A percentile compares a stretch with the other conserved stretches of the same genome.
Conservation (phyloP, 2,329 filamentous ascomycete species). For the Penicillium sp. region DNA sequence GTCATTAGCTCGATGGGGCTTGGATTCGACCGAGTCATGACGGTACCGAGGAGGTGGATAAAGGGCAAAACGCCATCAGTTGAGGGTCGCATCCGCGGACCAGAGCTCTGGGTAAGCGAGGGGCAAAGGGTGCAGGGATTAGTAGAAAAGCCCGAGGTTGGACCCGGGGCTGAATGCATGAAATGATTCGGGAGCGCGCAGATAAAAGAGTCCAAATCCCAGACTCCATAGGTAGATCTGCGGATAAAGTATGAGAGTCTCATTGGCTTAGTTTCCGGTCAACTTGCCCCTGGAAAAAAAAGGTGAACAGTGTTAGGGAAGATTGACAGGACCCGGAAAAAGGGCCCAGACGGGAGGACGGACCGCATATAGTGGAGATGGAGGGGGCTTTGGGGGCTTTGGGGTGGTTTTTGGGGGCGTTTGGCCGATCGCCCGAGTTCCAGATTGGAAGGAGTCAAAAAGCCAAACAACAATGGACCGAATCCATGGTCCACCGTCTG, state of each 20-base stretch:
- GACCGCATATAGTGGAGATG: not conserved
- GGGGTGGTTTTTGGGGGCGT: not conserved
- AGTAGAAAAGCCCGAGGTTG: not conserved
- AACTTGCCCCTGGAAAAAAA: no score
- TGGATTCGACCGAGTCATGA: not conserved
- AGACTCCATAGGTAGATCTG: not conserved
- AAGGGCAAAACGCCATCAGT: not conserved
- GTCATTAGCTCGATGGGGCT: not conserved
- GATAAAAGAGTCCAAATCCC: not conserved
- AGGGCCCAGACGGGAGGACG: not conserved
- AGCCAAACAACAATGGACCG: not conserved
- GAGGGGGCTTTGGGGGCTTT: no score
- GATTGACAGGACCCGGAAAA: not conserved
- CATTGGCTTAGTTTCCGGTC: no score
- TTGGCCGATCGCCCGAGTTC: not conserved
- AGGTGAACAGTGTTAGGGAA: no score
- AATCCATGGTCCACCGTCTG: no score
- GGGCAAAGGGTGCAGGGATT: not conserved
- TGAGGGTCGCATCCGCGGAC: constrained; percentile 3
- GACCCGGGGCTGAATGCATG: not conserved
- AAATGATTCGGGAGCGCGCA: not conserved
- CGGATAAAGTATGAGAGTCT: no score
- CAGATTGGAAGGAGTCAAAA: not conserved
- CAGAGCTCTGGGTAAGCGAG: constrained; percentile 1
- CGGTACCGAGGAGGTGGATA: not conserved